Base-by-base conservation (phyloP, 768 basidiomycete genomes). In the Polyporus arcularius region DNA sequence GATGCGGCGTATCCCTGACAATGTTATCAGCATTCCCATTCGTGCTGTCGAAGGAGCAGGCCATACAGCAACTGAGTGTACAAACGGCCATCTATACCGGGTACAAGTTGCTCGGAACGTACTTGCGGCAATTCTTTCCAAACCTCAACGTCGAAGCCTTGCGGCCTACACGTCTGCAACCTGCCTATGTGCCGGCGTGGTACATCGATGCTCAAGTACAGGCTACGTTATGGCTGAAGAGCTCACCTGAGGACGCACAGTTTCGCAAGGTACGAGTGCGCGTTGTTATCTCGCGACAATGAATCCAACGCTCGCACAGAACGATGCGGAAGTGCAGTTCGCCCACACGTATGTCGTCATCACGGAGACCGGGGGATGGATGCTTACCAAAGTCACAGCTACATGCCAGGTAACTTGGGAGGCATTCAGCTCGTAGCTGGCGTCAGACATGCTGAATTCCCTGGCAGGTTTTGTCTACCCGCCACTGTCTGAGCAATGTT, bases 161-260 rank as follows among this genome's bases (percentile, higher is more conserved):
- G 4, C 76, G 67, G 50, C 85, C 86, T 26, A 69, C 72, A 12
- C 79, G 77, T 26, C 75, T 85, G 28, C 73, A 78, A 48, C 79
- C 85, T 7, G 71, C 85, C 3, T 89, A 88, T 67, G 82, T 86
- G 53, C 87, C 87, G 4, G 80, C 77, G 11, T 89, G 87, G 87
- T 74, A 85, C 32, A 71, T 88, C 32, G 82, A 84, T 63, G 83
- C 78, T 9, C 82, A 86, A 68, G 65, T 84, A 16, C 73, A 80
- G 64, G 79, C 72, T 10, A 73, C 73, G 5, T 58, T 60, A 26
- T 73, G 64, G 74, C 71, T 63, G 16, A 56, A 68, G 53, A 49
- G 69, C 21, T 63, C 69, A 35, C 70, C 55, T 21, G 32, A 49
- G 49, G 66, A 52, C 31, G 45, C 57, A 10, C 50, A 62, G 26